Conservation (phyloP, 2,329 filamentous ascomycete genomes). For the Stemphylium vesicarium region DNA sequence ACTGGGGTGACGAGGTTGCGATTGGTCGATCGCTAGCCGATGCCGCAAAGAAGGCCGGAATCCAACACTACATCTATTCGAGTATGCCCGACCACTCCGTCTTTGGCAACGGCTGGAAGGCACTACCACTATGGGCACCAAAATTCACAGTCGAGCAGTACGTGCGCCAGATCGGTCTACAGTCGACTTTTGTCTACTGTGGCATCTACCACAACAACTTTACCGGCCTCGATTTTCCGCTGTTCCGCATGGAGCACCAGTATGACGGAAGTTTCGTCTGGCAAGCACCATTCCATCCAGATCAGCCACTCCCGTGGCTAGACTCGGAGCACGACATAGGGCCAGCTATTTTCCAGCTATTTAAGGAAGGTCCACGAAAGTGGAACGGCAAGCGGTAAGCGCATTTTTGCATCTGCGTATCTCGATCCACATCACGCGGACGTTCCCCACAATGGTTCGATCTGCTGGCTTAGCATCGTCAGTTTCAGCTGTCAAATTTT, state of each 20-base stretch:
- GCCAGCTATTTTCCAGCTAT: conserved; percentile 87
- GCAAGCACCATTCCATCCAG: conserved; percentile 91
- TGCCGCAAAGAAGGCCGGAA: conserved; percentile 80
- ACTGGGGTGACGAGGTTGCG: conserved; percentile 91
- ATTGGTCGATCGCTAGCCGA: conserved; percentile 90
- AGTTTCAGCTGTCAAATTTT: conserved; percentile 16
- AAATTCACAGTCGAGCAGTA: conserved; percentile 96
- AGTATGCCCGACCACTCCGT: conserved; percentile 95
- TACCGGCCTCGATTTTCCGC: conserved; percentile 86
- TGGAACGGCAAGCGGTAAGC: conserved; percentile 77
- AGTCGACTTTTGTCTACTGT: conserved; percentile 91
- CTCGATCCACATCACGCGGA: conserved; percentile 25
- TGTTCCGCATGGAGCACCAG: conserved; percentile 94
- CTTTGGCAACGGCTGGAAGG: conserved; percentile 78
- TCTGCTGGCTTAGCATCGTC: conserved; percentile 24
- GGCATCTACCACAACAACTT: conserved; percentile 99
- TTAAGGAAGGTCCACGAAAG: conserved; percentile 87
- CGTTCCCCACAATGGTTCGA: conserved; percentile 33
- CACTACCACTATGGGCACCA: conserved; percentile 85
- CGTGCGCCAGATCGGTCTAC: conserved; percentile 79
- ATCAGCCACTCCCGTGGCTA: conserved; percentile 89
- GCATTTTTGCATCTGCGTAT: conserved; percentile 25
- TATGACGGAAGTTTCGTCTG: conserved; percentile 85
- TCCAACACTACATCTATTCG: conserved; percentile 94
- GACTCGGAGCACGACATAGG: conserved; percentile 97